Evolutionary conservation across 495 filamentous ascomycete species (phyloP).

Genomic region (Gamarada debralockiae): DNA sequence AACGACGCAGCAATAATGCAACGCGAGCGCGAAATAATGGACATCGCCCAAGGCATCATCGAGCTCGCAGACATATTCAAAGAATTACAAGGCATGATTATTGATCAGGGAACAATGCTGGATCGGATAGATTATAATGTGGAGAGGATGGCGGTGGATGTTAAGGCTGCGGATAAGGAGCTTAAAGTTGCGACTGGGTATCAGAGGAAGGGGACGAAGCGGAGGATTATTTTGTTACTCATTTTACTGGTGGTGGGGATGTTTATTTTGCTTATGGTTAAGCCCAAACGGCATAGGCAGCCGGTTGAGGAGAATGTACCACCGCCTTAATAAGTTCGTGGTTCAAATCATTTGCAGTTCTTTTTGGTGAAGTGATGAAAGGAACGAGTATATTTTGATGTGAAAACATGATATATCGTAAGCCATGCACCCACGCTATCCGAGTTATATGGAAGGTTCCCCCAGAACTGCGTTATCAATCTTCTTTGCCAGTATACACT

Average conservation of each 20-base stretch:
- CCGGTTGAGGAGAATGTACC: slow-evolving; percentile 9
- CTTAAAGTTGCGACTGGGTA: slow-evolving; percentile 81
- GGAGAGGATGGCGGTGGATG: slow-evolving; percentile 83
- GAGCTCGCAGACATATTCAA: slow-evolving; percentile 95
- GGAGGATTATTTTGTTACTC: slow-evolving; percentile 87
- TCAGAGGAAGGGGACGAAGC: slow-evolving; percentile 81
- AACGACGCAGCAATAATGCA: slow-evolving; percentile 87
- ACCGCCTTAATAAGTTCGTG: slow-evolving; percentile 6
- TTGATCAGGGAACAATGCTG: slow-evolving; percentile 96
- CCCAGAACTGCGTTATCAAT: too few species aligned
- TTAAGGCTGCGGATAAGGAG: slow-evolving; percentile 90
- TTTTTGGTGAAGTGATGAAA: too few species aligned
- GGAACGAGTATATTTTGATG: too few species aligned
- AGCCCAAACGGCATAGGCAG: slow-evolving; percentile 58
- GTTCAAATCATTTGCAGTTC: too few species aligned
- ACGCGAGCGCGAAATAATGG: slow-evolving; percentile 94
- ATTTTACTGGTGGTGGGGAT: slow-evolving; percentile 76
- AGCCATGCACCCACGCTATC: too few species aligned
- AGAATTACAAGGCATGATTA: slow-evolving; percentile 93
- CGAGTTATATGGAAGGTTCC: too few species aligned
- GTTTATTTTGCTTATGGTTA: slow-evolving; percentile 81
- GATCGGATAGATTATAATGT: slow-evolving; percentile 99
- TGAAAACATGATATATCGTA: too few species aligned
- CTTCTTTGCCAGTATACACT: too few species aligned
- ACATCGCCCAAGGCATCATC: slow-evolving; percentile 96